Conservation (phyloP, 148 eudicot genomes). For the Tetragonia tetragonoides region DNA sequence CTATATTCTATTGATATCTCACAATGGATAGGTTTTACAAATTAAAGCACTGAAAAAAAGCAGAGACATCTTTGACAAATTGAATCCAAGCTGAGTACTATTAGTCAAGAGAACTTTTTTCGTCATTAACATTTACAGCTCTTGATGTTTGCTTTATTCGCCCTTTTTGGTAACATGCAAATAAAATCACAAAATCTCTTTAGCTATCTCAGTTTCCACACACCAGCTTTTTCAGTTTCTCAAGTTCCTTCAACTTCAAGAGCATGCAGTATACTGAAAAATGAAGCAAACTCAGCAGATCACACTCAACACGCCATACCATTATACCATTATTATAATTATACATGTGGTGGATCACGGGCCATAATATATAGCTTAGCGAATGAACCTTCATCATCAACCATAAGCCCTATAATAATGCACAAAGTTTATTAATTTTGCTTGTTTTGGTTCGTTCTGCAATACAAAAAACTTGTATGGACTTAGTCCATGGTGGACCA, state of each 20-base stretch:
- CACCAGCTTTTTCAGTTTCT: background rate
- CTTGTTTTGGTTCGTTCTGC: too few species aligned
- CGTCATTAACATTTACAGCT: background rate
- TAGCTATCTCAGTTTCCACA: too few species aligned
- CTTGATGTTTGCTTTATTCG: background rate
- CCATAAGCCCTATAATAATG: too few species aligned
- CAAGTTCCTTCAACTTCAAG: constrained; percentile 3
- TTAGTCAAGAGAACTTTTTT: background rate
- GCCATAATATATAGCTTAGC: too few species aligned
- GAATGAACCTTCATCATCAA: too few species aligned
- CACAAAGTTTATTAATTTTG: too few species aligned
- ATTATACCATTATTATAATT: background rate
- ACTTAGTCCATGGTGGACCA: too few species aligned
- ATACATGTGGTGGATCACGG: background rate
- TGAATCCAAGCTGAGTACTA: background rate
- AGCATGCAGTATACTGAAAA: background rate
- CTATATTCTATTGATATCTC: too few species aligned
- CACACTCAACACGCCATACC: background rate
- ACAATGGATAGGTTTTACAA: too few species aligned
- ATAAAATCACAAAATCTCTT: too few species aligned
- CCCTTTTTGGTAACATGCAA: background rate
- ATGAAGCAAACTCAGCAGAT: background rate
- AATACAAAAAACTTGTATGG: too few species aligned
- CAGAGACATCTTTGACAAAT: background rate
- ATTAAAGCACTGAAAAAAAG: background rate